Conservation (phyloP, 2,329 filamentous ascomycete species). For the Claviceps cyperi region DNA sequence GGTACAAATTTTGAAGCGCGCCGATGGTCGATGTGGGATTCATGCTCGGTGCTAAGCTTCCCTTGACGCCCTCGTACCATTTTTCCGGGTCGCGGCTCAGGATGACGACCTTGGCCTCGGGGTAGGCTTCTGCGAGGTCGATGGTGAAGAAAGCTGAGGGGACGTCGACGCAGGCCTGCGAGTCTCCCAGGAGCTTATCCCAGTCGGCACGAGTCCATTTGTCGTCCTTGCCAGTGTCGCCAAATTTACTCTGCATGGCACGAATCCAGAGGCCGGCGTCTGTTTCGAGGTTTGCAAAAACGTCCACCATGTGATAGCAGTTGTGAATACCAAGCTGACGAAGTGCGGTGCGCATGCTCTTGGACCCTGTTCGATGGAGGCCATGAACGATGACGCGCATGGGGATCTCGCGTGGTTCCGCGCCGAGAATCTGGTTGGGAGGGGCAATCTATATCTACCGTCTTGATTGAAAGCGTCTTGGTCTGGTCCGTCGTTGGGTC, state of each 20-base stretch:
- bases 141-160: conserved; percentile 38
- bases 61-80: conserved; percentile 21
- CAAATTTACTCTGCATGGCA: conserved; percentile 20
- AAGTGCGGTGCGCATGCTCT: conserved; percentile 16
- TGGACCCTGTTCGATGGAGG: conserved; percentile 23
- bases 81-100: conserved; percentile 24
- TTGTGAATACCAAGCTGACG: conserved; percentile 16
- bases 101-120: conserved; percentile 24
- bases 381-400: conserved; percentile 27
- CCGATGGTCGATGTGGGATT: neutral
- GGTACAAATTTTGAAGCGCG: conserved; percentile 13
- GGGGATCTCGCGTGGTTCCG: conserved; percentile 19
- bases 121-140: conserved; percentile 20
- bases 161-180: conserved; percentile 38
- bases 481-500: too few species aligned
- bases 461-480: too few species aligned
- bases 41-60: conserved; percentile 10
- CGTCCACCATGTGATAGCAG: conserved; percentile 16
- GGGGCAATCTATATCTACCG: too few species aligned
- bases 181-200: conserved; percentile 30
- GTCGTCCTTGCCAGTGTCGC: conserved; percentile 10
- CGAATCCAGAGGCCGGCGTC: conserved; percentile 17
- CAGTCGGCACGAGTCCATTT: conserved; percentile 25
- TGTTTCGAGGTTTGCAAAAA: conserved; percentile 9
- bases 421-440: neutral